Percentiles rank a stretch among this genome's conserved stretches.
Conservation (phyloP, 768 basidiomycete genomes). For the Xerocomellus chrysenteron region DNA sequence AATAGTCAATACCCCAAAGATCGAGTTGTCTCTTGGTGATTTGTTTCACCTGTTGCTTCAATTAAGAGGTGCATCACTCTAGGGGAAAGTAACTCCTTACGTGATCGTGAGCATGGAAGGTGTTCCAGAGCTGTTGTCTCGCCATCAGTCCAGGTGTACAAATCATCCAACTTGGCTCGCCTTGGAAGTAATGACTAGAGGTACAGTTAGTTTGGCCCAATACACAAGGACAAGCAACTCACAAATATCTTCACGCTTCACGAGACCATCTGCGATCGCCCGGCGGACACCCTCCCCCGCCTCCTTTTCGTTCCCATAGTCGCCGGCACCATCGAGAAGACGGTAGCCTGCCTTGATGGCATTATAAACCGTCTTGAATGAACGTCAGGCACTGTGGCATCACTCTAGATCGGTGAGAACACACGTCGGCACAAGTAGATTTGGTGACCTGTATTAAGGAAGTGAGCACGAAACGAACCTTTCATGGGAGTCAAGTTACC, state of each 20-base stretch:
- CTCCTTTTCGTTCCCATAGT: constrained; percentile 89
- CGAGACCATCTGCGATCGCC: constrained; percentile 77
- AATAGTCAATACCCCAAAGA: constrained; percentile 84
- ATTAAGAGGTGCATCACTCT: not conserved
- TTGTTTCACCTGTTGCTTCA: constrained; percentile 47
- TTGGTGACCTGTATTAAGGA: constrained; percentile 49
- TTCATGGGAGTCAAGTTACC: constrained; percentile 34
- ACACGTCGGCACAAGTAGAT: constrained; percentile 57
- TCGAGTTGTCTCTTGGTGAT: constrained; percentile 63
- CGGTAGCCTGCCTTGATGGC: constrained; percentile 87
- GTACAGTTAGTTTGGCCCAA: not conserved
- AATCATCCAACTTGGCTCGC: constrained; percentile 27
- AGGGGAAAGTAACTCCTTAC: constrained; percentile 37
- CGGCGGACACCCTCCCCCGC: constrained; percentile 75
- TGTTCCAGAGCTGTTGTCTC: constrained; percentile 75
- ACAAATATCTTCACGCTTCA: constrained; percentile 88
- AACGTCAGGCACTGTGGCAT: constrained; percentile 1
- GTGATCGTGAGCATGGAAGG: constrained; percentile 78
- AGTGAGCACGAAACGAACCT: not conserved
- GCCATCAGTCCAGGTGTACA: constrained; percentile 4
- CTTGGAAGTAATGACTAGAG: constrained; percentile 81
- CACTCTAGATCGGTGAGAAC: constrained; percentile 10
- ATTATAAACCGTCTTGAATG: constrained; percentile 67
- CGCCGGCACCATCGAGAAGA: constrained; percentile 81
- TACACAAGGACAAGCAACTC: constrained; percentile 30